Base-by-base conservation (phyloP, 2,329 filamentous ascomycete species). In the Chaetomiaceae sp. region DNA sequence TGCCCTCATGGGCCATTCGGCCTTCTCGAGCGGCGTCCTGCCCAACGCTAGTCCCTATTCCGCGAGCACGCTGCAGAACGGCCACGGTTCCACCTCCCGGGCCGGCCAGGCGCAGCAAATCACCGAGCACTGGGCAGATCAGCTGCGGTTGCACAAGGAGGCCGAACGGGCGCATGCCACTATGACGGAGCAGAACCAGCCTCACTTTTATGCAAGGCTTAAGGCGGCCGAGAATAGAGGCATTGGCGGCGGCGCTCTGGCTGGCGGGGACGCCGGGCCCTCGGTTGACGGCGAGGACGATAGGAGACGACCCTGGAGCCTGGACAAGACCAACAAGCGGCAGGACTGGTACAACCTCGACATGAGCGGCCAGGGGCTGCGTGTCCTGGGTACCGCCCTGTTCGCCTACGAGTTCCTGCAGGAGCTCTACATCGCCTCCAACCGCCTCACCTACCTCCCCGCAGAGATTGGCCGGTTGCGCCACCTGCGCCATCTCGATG, bases 341-440 rank as follows among this genome's bases (percentile, higher is more conserved):
- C 86, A 95, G 65, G 85, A 90, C 60, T 97, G 93, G 93, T 81
- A 88, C 64, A 89, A 90, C 54, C 74, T 98, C 58, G 93, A 98
- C 66, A 84, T 97, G 64, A 93, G 90, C 58, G 93, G 93, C n/a
- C 93, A 97, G 69, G 91, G 91, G 17, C 73, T 98, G 39, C 84
- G 89, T 56, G 86, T 88, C 49, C 74, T 98, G 26, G 83, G 89
- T 1, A 71, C 79, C 8, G 79, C 85, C 36, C 73, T 98, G 26
- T 97, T 97, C 70, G 75, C 78, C 56, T 98, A 97, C 67, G 77
- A 77, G 36, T 97, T 98, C 65, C 73, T 98, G 47, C 86, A 86
- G 56, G 91, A 94, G 66, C 78, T 98, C 24, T 96, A 95, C 65
- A 81, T 98, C 52, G 89, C 89, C 58, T 91, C 89, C 56, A 98